phyloP scores from a whole-genome alignment of 73 alveolate species.

The Symbiodinium natans region DNA sequence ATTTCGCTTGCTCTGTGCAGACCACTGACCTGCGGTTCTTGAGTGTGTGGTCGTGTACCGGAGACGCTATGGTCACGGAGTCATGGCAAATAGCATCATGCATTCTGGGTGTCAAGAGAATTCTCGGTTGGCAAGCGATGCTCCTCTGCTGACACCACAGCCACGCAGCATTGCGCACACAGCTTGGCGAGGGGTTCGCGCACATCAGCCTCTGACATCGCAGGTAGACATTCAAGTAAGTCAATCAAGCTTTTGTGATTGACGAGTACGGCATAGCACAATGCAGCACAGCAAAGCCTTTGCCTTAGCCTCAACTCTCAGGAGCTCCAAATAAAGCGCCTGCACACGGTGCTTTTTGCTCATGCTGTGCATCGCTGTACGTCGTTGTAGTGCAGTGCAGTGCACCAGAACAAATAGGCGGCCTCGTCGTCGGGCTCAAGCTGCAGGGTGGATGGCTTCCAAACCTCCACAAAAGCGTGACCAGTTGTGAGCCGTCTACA shows the following conservation, averaged over 20 bases:
- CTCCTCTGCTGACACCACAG: constrained; percentile 73
- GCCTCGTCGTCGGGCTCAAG: constrained; percentile 2
- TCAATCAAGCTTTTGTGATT: background rate
- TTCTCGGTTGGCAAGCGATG: too few species aligned
- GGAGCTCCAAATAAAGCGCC: constrained; percentile 42
- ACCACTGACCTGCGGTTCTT: too few species aligned
- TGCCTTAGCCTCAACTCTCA: constrained; percentile 20
- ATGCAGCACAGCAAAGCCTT: background rate
- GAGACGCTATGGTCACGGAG: too few species aligned
- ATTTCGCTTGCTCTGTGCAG: too few species aligned
- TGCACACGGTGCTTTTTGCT: background rate
- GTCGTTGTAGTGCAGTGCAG: background rate
- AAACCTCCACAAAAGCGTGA: background rate
- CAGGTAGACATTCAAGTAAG: too few species aligned
- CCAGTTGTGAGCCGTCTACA: background rate
- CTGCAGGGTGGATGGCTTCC: background rate
- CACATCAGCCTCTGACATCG: constrained; percentile 62
- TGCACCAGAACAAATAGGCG: background rate
- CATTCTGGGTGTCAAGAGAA: too few species aligned
- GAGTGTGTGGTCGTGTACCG: too few species aligned
- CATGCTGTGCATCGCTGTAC: too few species aligned
- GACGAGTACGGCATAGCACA: background rate
- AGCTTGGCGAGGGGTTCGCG: constrained; percentile 23
- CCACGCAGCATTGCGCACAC: constrained; percentile 72
- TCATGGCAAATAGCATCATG: too few species aligned